Conservation (phyloP, 73 alveolate genomes). For the Paramecium bursaria region DNA sequence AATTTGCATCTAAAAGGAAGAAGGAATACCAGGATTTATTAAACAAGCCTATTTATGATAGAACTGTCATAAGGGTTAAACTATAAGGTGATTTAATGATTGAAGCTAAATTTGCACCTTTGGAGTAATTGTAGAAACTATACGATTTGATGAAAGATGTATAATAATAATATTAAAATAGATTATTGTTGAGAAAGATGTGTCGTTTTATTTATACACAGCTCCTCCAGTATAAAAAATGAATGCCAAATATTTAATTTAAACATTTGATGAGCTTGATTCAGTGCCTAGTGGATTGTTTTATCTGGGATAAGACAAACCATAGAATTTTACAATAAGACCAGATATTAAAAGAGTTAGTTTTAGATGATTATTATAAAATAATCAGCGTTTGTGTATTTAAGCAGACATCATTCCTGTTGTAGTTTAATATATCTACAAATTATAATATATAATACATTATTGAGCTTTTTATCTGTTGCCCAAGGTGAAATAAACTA, state of each 20-base stretch:
- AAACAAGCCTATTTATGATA: not conserved
- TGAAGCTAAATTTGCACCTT: slow-evolving; percentile 25
- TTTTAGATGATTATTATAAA: too few species aligned
- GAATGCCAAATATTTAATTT: not conserved
- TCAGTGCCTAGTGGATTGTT: slow-evolving; percentile 54
- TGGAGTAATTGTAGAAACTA: not conserved
- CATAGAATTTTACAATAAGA: too few species aligned
- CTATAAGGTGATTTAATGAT: not conserved
- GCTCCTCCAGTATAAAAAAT: slow-evolving; percentile 4
- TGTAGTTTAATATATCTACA: slow-evolving; percentile 43
- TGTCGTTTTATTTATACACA: slow-evolving; percentile 24
- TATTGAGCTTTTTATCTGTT: slow-evolving; percentile 18
- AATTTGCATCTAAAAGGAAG: slow-evolving; percentile 37
- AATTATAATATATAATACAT: not conserved
- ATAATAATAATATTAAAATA: not conserved
- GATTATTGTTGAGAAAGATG: not conserved
- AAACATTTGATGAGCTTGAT: slow-evolving; percentile 34
- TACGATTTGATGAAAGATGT: slow-evolving; percentile 14
- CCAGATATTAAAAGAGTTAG: too few species aligned
- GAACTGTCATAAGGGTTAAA: slow-evolving; percentile 6
- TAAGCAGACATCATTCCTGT: slow-evolving; percentile 48
- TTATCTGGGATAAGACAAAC: slow-evolving; percentile 31
- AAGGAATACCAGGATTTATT: slow-evolving; percentile 34
- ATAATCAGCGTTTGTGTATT: slow-evolving; percentile 11
- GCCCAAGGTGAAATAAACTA: slow-evolving; percentile 34